Evolutionary conservation across 2,329 filamentous ascomycete species (phyloP).

Genomic region (Trichoderma koningiopsis): DNA sequence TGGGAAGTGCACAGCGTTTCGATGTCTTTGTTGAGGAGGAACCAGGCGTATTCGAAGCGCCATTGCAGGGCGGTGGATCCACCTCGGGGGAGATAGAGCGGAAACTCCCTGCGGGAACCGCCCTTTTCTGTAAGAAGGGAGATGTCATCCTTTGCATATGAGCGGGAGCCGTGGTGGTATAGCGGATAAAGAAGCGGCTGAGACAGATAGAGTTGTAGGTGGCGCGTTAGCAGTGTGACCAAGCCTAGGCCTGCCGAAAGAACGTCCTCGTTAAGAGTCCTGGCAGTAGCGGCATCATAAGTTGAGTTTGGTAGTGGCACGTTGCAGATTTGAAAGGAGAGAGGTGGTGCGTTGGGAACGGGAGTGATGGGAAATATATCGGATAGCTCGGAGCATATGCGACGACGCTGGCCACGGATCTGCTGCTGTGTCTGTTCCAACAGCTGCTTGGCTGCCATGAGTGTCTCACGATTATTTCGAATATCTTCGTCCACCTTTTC

Average conservation of each 20-base stretch:
- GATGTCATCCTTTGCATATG: constrained; percentile 76
- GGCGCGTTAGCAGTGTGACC: constrained; percentile 72
- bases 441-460: constrained; percentile 58
- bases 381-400: constrained; percentile 82
- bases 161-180: constrained; percentile 70
- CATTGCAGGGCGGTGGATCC: constrained; percentile 72
- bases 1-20: constrained; percentile 68
- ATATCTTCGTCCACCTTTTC: constrained; percentile 62
- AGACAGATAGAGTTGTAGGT: constrained; percentile 80
- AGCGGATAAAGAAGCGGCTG: constrained; percentile 81
- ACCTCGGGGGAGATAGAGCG: constrained; percentile 68
- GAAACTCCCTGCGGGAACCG: constrained; percentile 68
- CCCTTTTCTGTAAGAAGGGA: constrained; percentile 54
- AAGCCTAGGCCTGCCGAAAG: constrained; percentile 81
- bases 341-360: constrained; percentile 54
- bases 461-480: constrained; percentile 59
- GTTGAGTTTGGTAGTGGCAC: constrained; percentile 78
- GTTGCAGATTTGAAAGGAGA: constrained; percentile 82
- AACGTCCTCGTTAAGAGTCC: constrained; percentile 63
- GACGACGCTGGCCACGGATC: constrained; percentile 81
- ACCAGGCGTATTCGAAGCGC: constrained; percentile 94
- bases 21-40: constrained; percentile 94
- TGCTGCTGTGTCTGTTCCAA: constrained; percentile 62
- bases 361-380: constrained; percentile 81
- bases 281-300: constrained; percentile 58